Evolutionary conservation across 441 rosid species (phyloP).

Genomic region (Pelargonium australe): DNA sequence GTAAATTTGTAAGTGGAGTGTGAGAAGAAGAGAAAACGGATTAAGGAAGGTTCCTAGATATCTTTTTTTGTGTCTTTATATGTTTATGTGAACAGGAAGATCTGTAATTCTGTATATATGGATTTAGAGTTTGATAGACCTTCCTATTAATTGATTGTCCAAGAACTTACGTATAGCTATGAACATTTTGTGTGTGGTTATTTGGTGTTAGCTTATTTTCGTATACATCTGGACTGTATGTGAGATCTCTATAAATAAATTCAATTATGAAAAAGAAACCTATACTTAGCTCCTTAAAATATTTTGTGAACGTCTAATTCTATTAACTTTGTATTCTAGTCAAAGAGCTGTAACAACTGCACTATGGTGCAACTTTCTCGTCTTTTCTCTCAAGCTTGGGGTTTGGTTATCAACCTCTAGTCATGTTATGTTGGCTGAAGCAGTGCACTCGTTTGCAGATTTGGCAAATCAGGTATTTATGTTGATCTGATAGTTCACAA

Average conservation of each 20-base stretch:
- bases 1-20: no score
- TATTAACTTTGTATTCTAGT: slow-evolving; percentile 34
- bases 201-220: not conserved
- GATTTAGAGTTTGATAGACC: not conserved
- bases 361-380: slow-evolving; percentile 93
- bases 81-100: not conserved
- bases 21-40: no score
- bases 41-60: not conserved
- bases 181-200: not conserved
- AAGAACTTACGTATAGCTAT: not conserved
- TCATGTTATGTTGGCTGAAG: slow-evolving; percentile 96
- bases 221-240: no score
- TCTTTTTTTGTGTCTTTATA: not conserved
- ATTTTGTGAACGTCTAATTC: no score
- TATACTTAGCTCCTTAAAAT: no score
- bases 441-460: slow-evolving; percentile 88
- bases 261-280: no score
- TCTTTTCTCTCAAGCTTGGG: slow-evolving; percentile 88
- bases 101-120: not conserved
- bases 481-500: not conserved
- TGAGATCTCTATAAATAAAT: no score
- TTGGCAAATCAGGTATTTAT: slow-evolving; percentile 83
- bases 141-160: not conserved
- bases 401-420: slow-evolving; percentile 88
- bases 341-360: slow-evolving; percentile 97